Evolutionary conservation across 2,329 filamentous ascomycete genomes (phyloP), one percentile per base, ranked within the genome.

Genomic region (Fusarium drepaniforme): DNA sequence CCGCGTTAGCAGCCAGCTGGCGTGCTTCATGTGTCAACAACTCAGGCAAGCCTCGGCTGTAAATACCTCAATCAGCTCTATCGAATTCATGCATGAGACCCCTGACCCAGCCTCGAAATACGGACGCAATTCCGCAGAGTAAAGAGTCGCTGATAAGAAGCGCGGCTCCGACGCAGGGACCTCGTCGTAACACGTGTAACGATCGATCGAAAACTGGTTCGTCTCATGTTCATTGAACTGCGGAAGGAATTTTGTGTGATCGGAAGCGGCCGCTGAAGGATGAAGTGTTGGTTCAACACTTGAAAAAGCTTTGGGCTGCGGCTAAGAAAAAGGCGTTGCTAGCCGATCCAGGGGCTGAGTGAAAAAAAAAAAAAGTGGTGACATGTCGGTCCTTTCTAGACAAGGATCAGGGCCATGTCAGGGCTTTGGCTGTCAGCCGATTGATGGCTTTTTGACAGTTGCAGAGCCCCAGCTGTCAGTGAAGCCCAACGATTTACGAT

Each of bases 21-120:
- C 15, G 57, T 40, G 23, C 23, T 40, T 38, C 57, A 25, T 42
- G 57, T 42, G 16, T n/a, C 35, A 23, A 35, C n/a, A n/a, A 15
- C 18, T 33, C 18, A 56, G 53, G 35, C 23, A 30, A 37, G 21
- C 35, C 37, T 59, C 35, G 35, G 23, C 35, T n/a, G 57, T 42
- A 42, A 59, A 59, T 59, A 40, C 57, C 57, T 59, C 57, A 59
- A 59, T 28, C 57, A 40, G 56, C 16, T 40, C 25, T 59, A 59
- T 59, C 16, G 57, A 59, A 59, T 42, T 58, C 37, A 28, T 59
- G 57, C 57, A 59, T 30, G 18, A 12, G 2, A 58, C 56, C 57
- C 57, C 57, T 59, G 57, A 56, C 57, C 37, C 37, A 59, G 57
- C 21, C 21, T 57, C 33, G 23, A 33, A 21, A 7, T 23, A 13